phyloP scores from a whole-genome alignment of 495 filamentous ascomycete genomes.

The Aspergillus conjunctus region DNA sequence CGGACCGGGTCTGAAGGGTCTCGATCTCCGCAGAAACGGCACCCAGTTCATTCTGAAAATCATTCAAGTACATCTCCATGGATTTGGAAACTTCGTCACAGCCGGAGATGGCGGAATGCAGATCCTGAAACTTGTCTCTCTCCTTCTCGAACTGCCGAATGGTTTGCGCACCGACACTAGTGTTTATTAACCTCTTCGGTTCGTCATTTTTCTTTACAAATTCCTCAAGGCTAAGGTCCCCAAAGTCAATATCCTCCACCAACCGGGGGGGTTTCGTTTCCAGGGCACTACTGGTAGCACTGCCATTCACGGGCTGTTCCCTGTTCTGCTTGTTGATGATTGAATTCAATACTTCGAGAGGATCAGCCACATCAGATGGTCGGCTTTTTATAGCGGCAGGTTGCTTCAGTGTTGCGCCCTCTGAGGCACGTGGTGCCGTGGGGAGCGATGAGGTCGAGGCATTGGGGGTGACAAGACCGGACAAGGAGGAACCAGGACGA shows the following conservation, averaged over 20 bases:
- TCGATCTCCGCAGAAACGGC: conserved; percentile 94
- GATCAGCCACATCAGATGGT: conserved; percentile 63
- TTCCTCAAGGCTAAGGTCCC: conserved; percentile 70
- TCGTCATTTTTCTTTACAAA: conserved; percentile 56
- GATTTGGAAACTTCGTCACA: conserved; percentile 94
- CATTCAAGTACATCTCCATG: conserved; percentile 86
- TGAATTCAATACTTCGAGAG: conserved; percentile 68
- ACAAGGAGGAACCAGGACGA: conserved; percentile 67
- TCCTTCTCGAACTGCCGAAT: conserved; percentile 85
- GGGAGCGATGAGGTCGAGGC: conserved; percentile 75
- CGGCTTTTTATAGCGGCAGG: conserved; percentile 44
- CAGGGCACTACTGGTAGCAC: conserved; percentile 1
- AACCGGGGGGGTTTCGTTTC: conserved; percentile 47
- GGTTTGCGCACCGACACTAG: conserved; percentile 63
- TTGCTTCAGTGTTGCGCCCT: conserved; percentile 68
- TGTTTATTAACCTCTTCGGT: conserved; percentile 37
- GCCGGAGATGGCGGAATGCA: conserved; percentile 83
- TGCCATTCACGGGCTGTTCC: conserved; percentile 19
- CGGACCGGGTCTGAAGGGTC: conserved; percentile 82
- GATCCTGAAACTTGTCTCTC: conserved; percentile 84
- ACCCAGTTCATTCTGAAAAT: conserved; percentile 89
- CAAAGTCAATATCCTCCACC: conserved; percentile 75
- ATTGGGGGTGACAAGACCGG: conserved; percentile 62
- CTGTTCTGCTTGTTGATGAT: conserved; percentile 64
- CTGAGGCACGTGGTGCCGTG: conserved; percentile 55